Conservation (phyloP, 768 basidiomycete genomes). For the Daedalea quercina region DNA sequence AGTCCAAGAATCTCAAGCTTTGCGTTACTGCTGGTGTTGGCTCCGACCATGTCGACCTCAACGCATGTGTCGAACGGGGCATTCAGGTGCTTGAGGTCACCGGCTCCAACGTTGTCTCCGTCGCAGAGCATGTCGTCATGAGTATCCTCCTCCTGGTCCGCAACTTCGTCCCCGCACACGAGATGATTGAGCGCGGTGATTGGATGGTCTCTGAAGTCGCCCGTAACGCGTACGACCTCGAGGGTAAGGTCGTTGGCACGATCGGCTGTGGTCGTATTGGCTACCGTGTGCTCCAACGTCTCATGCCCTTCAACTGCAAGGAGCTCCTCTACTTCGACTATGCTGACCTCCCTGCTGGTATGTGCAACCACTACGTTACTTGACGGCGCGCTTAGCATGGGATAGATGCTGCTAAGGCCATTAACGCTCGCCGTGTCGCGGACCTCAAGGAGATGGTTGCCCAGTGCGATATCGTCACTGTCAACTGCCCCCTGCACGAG, state of each 20-base stretch:
- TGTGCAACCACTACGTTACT: not conserved
- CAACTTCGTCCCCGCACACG: slow-evolving; percentile 85
- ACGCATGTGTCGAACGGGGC: slow-evolving; percentile 74
- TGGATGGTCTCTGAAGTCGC: slow-evolving; percentile 86
- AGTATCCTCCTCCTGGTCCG: slow-evolving; percentile 85
- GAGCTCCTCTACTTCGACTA: slow-evolving; percentile 91
- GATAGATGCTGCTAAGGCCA: slow-evolving; percentile 52
- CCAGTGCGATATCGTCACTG: slow-evolving; percentile 72
- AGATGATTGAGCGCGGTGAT: slow-evolving; percentile 82
- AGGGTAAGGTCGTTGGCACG: slow-evolving; percentile 88
- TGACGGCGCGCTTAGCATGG: not conserved
- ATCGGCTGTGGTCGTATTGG: slow-evolving; percentile 81
- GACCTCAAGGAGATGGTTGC: slow-evolving; percentile 62
- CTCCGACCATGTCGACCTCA: slow-evolving; percentile 86
- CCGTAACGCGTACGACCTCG: slow-evolving; percentile 81
- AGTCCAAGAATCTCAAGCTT: slow-evolving; percentile 81
- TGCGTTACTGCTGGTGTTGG: slow-evolving; percentile 90
- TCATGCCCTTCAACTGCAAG: slow-evolving; percentile 81
- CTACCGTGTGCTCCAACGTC: slow-evolving; percentile 77
- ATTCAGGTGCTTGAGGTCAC: slow-evolving; percentile 69
- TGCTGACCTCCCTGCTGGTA: slow-evolving; percentile 49
- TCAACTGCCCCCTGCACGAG: slow-evolving; percentile 87
- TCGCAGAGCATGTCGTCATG: slow-evolving; percentile 90
- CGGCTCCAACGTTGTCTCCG: slow-evolving; percentile 86
- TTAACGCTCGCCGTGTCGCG: slow-evolving; percentile 69